Evolutionary conservation across 1,284 basidiomycete genomes (phyloP).

Genomic region (Takashimella koratensis): DNA sequence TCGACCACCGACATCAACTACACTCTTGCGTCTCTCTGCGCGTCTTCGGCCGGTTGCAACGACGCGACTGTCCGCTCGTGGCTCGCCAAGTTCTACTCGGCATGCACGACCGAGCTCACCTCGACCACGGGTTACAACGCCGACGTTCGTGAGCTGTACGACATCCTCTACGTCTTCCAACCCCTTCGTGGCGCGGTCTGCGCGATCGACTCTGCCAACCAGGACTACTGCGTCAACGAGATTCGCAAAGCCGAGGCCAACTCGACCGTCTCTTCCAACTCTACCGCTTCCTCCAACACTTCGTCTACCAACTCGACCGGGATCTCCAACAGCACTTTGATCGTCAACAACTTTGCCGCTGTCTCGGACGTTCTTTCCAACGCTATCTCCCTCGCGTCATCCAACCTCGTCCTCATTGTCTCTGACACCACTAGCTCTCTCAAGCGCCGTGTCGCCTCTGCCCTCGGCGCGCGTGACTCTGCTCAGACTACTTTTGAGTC

Average conservation of each 20-base stretch:
- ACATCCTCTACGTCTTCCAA: slow-evolving; percentile 66
- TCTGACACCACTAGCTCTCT: slow-evolving; percentile 2
- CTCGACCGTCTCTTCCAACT: slow-evolving; percentile 13
- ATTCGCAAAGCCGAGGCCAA: slow-evolving; percentile 43
- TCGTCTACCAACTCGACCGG: slow-evolving; percentile 14
- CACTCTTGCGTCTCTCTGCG: slow-evolving; percentile 62
- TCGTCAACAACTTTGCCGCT: slow-evolving; percentile 6
- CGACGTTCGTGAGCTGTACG: slow-evolving; percentile 63
- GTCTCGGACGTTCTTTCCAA: neutral
- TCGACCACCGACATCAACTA: slow-evolving; percentile 53
- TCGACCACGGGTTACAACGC: slow-evolving; percentile 50
- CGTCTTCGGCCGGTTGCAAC: slow-evolving; percentile 55
- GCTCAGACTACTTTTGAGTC: slow-evolving; percentile 20
- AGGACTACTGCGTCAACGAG: slow-evolving; percentile 61
- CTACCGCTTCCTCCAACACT: slow-evolving; percentile 17
- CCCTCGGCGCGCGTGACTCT: slow-evolving; percentile 15
- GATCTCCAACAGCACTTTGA: slow-evolving; percentile 19
- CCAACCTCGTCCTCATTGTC: slow-evolving; percentile 1
- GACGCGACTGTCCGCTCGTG: slow-evolving; percentile 59
- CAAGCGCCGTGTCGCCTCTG: slow-evolving; percentile 9
- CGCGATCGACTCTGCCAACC: slow-evolving; percentile 62
- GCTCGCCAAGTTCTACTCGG: slow-evolving; percentile 64
- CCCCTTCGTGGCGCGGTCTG: slow-evolving; percentile 69
- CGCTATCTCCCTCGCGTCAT: slow-evolving; percentile 3
- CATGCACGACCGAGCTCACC: slow-evolving; percentile 65